Evolutionary conservation across 805 yeast genomes (phyloP), one percentile per base, ranked within the genome.

Genomic region (Sugiyamaella smithiae): DNA sequence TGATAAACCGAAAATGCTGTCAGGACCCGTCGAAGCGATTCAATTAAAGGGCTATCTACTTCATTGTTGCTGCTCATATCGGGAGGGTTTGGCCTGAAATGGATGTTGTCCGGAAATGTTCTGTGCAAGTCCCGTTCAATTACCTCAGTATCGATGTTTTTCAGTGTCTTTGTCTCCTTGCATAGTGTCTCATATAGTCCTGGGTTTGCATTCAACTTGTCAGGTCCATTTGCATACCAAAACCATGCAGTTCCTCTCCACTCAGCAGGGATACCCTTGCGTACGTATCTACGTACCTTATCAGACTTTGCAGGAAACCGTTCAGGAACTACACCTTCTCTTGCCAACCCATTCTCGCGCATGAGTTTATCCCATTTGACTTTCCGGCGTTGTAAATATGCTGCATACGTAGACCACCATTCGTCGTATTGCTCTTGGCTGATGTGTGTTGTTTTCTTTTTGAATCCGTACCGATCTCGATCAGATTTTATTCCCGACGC

Each of bases 161-260:
- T 70, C 40, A 77, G 61, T 28, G 69, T 71, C 26, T 63, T 57
- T 0, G 91, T 81, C 55, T 82, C 81, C 11, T 67, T 69, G 32
- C 88, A 81, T 25, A 91, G 72, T 51, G 73, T 71, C 40, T 81
- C 86, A 64, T 90, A 93, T 1, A 86, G 75, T 1, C 95, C 96
- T 12, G 70, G 70, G 61, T 90, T 81, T 33, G 80, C 79, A 56
- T 77, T 80, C 49, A 88, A 67, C 56, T 75, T 76, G 46, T 86
- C 93, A 48, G 81, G 76, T 2, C 98, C 99, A 22, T 82, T 82
- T 6, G 96, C 95, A 66, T 87, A 91, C 71, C 81, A 84, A 75
- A 93, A 91, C 99, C 99, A 91, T 0, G 97, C 97, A 56, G 80
- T 78, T 1, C 99, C 99, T 56, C 99, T 73, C 97, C 97, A 91